Percentiles rank a stretch among this genome's conserved stretches.
Conservation (phyloP, 306 rosid species). For the Cyamopsis tetragonoloba region DNA sequence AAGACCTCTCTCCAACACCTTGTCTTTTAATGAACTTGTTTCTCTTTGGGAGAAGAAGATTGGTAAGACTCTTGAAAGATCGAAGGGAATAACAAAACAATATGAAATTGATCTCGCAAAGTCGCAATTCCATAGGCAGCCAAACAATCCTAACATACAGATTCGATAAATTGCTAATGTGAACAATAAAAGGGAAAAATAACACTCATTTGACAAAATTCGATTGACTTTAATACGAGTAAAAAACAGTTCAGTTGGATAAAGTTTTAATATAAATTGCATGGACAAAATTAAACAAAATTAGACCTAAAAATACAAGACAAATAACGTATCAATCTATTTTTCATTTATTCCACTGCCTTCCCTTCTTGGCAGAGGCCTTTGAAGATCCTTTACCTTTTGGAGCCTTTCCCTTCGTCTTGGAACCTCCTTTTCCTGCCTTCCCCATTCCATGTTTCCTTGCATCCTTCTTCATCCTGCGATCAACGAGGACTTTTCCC, state of each 20-base stretch:
- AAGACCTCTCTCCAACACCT: slow-evolving; percentile 24
- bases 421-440: slow-evolving; percentile 46
- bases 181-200: too few species aligned
- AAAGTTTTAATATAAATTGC: neutral
- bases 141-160: too few species aligned
- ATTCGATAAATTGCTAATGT: too few species aligned
- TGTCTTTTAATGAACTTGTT: slow-evolving; percentile 38
- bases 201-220: too few species aligned
- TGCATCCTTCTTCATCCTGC: slow-evolving; percentile 81
- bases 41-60: slow-evolving; percentile 45
- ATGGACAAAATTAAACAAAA: slow-evolving; percentile 29
- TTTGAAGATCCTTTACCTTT: slow-evolving; percentile 59
- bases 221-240: neutral
- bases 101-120: too few species aligned
- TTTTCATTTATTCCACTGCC: slow-evolving; percentile 37
- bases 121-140: too few species aligned
- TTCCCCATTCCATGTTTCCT: slow-evolving; percentile 48
- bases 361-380: slow-evolving; percentile 45
- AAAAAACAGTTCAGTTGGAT: neutral
- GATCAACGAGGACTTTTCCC: slow-evolving; percentile 79
- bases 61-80: slow-evolving; percentile 33
- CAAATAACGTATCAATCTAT: slow-evolving; percentile 15
- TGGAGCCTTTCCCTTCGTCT: slow-evolving; percentile 39
- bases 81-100: too few species aligned
- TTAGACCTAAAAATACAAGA: neutral